These are phyloP conservation scores for Fraxinus latifolia DNA, from an alignment of 305 asterid species.

Conservation along the genomic window DNA sequence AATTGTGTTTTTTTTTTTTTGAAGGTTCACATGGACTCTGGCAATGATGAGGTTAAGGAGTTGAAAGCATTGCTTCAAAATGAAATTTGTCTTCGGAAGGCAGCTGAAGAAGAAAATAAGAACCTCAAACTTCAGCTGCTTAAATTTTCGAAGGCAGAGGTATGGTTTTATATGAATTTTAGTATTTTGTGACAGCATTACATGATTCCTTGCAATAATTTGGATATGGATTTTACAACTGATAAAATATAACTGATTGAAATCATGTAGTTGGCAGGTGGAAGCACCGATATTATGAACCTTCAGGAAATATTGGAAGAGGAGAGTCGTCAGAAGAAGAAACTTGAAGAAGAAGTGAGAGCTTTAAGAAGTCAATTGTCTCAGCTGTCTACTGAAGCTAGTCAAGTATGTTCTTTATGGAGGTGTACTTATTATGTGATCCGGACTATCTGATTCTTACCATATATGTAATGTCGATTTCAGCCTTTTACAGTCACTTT, in stretches of 20 bases:
- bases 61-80: slow-evolving; percentile 66
- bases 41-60: slow-evolving; percentile 54
- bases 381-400: slow-evolving; percentile 64
- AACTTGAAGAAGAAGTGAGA: slow-evolving; percentile 91
- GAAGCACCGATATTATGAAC: slow-evolving; percentile 46
- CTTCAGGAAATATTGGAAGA: slow-evolving; percentile 77
- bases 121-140: slow-evolving; percentile 54
- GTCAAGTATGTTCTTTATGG: slow-evolving; percentile 48
- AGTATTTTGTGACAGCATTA: slow-evolving; percentile 7
- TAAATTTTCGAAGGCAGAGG: slow-evolving; percentile 56
- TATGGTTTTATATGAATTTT: slow-evolving; percentile 30
- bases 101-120: slow-evolving; percentile 76
- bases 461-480: background rate
- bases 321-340: slow-evolving; percentile 73
- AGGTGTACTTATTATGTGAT: slow-evolving; percentile 12
- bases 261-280: slow-evolving; percentile 65
- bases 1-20: slow-evolving; percentile 14
- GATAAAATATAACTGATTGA: slow-evolving; percentile 32
- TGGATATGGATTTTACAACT: slow-evolving; percentile 22
- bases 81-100: slow-evolving; percentile 59
- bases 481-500: background rate
- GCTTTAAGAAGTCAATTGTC: slow-evolving; percentile 69
- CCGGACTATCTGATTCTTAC: slow-evolving; percentile 1
- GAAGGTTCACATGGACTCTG: slow-evolving; percentile 43
- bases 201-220: slow-evolving; percentile 13